Evolutionary conservation across 2,329 filamentous ascomycete genomes (phyloP).

Genomic region (Fusarium azukiicola): DNA sequence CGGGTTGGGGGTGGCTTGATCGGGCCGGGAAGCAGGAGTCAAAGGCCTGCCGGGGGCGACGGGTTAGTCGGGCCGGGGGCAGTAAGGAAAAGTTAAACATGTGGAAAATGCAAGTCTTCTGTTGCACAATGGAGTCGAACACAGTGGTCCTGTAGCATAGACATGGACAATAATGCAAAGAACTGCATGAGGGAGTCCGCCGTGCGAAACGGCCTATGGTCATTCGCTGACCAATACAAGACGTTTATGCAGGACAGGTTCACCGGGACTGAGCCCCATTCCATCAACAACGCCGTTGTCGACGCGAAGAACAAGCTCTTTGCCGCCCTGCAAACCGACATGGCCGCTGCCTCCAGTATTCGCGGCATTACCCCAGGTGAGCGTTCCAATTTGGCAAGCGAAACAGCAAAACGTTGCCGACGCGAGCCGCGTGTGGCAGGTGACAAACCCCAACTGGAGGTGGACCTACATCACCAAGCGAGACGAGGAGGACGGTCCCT

Average conservation of each 20-base stretch:
- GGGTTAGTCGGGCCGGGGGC: no score
- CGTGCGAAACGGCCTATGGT: slow-evolving; percentile 23
- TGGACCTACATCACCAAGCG: slow-evolving; percentile 13
- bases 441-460: not conserved
- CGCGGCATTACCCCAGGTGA: accelerated
- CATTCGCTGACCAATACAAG: slow-evolving; percentile 33
- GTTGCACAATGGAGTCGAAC: no score
- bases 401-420: not conserved
- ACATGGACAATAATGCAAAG: slow-evolving; percentile 7
- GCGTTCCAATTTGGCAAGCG: no score
- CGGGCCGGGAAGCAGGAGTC: no score
- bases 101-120: no score
- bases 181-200: slow-evolving; percentile 18
- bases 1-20: no score
- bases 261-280: not conserved
- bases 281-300: slow-evolving; percentile 23
- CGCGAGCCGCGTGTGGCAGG: not conserved
- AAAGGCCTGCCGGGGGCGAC: no score
- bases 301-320: not conserved
- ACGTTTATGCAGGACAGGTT: slow-evolving; percentile 24
- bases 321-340: not conserved
- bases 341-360: not conserved
- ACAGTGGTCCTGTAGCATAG: no score
- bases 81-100: no score
- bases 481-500: slow-evolving; percentile 13